Conservation (phyloP, 2,329 filamentous ascomycete species). For the Xylariaceae sp. region DNA sequence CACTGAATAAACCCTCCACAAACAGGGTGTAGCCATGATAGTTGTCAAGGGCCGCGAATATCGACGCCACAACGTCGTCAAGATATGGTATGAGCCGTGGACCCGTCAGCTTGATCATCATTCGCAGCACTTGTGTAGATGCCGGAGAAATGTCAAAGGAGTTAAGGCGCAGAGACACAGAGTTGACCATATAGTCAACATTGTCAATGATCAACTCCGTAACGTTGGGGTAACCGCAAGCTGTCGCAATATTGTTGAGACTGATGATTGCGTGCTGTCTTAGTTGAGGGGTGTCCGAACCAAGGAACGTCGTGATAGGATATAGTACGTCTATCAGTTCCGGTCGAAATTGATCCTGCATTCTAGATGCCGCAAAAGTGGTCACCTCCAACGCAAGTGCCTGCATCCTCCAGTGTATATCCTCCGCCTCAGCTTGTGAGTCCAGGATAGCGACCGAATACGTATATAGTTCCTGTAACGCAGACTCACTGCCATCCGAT, state of each 20-base stretch:
- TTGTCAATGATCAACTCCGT: conserved; percentile 79
- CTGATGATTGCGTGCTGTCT: conserved; percentile 78
- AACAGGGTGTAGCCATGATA: conserved; percentile 89
- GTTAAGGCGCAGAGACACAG: conserved; percentile 81
- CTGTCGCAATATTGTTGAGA: conserved; percentile 70
- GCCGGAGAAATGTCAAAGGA: conserved; percentile 89
- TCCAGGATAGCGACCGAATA: conserved; percentile 60
- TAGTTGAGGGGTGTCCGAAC: conserved; percentile 61
- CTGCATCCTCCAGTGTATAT: conserved; percentile 64
- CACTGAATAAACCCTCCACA: conserved; percentile 78
- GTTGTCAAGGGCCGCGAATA: conserved; percentile 88
- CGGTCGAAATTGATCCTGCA: conserved; percentile 64
- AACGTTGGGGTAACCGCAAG: conserved; percentile 70
- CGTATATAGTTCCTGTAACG: conserved; percentile 62
- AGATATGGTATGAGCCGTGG: conserved; percentile 77
- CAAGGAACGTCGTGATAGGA: conserved; percentile 82
- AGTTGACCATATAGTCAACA: conserved; percentile 94
- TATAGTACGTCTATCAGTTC: conserved; percentile 91
- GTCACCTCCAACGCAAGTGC: conserved; percentile 77
- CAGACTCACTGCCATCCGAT: conserved; percentile 40
- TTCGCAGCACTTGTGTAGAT: conserved; percentile 80
- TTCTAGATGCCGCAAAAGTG: conserved; percentile 65
- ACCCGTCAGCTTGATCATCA: conserved; percentile 90
- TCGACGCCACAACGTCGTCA: conserved; percentile 83
- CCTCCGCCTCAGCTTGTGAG: conserved; percentile 44